A percentile compares a stretch with the other conserved stretches of the same genome.
phyloP scores from a whole-genome alignment of 2,329 filamentous ascomycete genomes.

The Paraconiothyrium brasiliense region DNA sequence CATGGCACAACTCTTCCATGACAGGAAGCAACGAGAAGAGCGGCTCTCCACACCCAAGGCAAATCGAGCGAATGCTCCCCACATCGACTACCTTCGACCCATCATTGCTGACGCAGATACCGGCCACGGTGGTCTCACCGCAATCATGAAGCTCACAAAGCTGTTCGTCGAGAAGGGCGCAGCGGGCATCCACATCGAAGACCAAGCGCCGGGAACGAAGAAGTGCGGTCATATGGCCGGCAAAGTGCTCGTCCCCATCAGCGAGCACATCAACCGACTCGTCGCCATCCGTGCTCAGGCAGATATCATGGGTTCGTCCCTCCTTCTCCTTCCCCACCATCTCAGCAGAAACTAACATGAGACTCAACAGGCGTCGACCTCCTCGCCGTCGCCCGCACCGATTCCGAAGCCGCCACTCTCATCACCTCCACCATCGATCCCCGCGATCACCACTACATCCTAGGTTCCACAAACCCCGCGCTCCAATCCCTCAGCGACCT shows the following conservation, averaged over 20 bases:
- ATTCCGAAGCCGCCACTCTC: constrained; percentile 96
- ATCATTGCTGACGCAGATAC: constrained; percentile 98
- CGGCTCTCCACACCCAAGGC: constrained; percentile 79
- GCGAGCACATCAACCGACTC: constrained; percentile 96
- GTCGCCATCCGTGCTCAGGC: constrained; percentile 97
- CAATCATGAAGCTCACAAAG: constrained; percentile 99
- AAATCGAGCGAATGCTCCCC: constrained; percentile 76
- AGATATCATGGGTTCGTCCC: constrained; percentile 86
- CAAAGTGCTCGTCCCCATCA: constrained; percentile 95
- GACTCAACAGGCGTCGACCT: constrained; percentile 74
- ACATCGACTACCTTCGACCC: constrained; percentile 92
- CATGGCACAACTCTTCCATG: constrained; percentile 99
- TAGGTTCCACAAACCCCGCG: constrained; percentile 85
- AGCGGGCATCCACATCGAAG: constrained; percentile 97
- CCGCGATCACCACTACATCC: constrained; percentile 92
- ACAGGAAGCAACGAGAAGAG: constrained; percentile 98
- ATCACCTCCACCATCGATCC: constrained; percentile 97
- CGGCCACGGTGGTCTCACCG: constrained; percentile 95
- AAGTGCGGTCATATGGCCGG: constrained; percentile 99
- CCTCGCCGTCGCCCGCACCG: constrained; percentile 89
- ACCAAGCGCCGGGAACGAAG: constrained; percentile 97
- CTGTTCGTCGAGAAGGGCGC: constrained; percentile 96
- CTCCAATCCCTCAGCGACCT: constrained; percentile 88
- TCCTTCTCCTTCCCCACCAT: neutral
- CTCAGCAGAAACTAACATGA: neutral